Conservation (phyloP, 2,329 filamentous ascomycete genomes). For the Alternaria arbusti region DNA sequence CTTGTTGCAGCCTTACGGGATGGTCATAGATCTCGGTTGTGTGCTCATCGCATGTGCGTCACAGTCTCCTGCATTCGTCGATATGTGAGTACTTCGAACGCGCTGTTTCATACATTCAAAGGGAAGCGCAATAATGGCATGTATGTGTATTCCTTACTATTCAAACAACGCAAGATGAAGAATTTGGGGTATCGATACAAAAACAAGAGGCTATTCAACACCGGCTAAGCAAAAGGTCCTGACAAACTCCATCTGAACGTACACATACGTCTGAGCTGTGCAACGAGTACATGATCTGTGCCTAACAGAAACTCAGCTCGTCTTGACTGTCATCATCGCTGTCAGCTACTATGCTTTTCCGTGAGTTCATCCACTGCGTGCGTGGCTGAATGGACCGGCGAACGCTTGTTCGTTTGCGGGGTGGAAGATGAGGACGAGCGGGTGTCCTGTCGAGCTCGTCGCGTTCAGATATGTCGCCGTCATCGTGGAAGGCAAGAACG, state of each 20-base stretch:
- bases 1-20: accelerated
- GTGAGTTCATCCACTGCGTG: conserved; percentile 17
- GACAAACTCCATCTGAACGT: background rate
- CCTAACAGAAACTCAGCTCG: conserved; percentile 42
- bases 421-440: background rate
- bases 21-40: background rate
- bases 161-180: background rate
- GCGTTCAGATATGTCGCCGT: conserved; percentile 1
- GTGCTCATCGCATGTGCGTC: background rate
- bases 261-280: background rate
- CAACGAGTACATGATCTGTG: background rate
- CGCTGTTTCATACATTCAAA: background rate
- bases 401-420: background rate
- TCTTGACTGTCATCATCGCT: conserved; percentile 37
- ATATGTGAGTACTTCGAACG: too few relatives aligned
- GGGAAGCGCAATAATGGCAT: background rate
- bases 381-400: background rate
- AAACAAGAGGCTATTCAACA: background rate
- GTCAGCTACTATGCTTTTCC: background rate
- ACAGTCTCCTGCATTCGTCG: too few relatives aligned
- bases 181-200: background rate
- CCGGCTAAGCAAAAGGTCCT: background rate
- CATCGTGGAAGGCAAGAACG: background rate
- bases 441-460: conserved; percentile 26
- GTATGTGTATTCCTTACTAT: background rate